Percentiles rank a stretch among this genome's conserved stretches.
phyloP scores from a whole-genome alignment of 805 yeast species.

The Ogataea corticis region DNA sequence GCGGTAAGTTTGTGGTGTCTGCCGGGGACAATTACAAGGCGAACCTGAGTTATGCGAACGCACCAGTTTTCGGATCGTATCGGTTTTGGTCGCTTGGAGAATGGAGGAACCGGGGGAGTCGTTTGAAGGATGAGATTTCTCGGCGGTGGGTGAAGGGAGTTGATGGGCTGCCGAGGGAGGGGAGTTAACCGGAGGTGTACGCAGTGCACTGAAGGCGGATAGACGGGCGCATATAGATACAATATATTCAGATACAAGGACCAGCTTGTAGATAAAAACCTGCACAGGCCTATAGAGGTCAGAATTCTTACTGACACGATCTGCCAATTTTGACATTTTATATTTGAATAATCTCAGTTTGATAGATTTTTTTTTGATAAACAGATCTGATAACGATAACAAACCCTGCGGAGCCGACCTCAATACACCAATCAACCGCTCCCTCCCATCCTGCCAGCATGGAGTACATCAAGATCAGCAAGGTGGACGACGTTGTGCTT shows the following conservation, averaged over 20 bases:
- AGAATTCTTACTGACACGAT: neutral
- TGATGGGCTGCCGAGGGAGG: conserved; percentile 11
- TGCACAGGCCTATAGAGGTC: no score
- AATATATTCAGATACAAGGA: no score
- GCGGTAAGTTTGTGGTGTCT: neutral
- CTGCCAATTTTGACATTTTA: neutral
- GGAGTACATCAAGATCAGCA: conserved; percentile 58
- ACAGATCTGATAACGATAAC: neutral
- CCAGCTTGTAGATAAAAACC: neutral
- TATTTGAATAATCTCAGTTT: no score
- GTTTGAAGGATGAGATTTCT: conserved; percentile 55
- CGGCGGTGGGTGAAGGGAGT: conserved; percentile 54
- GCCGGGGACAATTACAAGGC: conserved; percentile 13
- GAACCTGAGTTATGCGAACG: conserved; percentile 13
- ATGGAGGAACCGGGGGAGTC: conserved; percentile 53
- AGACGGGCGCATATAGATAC: no score
- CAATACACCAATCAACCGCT: no score
- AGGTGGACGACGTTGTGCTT: conserved; percentile 47
- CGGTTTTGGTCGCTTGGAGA: conserved; percentile 72
- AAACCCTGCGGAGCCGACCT: no score
- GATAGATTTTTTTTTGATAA: neutral
- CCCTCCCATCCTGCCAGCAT: conserved; percentile 33
- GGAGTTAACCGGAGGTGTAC: no score
- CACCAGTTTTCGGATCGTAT: conserved; percentile 43
- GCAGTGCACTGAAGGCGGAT: no score